Conservation (phyloP, 1,284 basidiomycete species). For the Ceratobasidium sp. region DNA sequence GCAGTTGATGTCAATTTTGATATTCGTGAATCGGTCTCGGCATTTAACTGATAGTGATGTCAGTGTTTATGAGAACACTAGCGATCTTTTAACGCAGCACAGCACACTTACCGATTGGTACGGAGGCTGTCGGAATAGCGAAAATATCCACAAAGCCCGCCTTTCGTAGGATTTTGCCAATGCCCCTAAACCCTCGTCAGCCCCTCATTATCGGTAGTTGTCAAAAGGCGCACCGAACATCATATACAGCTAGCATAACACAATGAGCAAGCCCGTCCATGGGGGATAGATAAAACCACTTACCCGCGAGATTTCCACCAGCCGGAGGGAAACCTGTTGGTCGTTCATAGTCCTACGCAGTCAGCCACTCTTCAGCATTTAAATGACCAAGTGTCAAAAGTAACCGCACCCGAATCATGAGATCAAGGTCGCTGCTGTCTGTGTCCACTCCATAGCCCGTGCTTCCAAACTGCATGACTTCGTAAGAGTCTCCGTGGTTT, state of each 20-base stretch:
- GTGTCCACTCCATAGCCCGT: constrained; percentile 63
- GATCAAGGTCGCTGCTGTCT: constrained; percentile 63
- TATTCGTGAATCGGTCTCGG: constrained; percentile 60
- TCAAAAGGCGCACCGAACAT: constrained; percentile 55
- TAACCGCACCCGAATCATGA: constrained; percentile 64
- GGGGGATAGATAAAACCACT: constrained; percentile 43
- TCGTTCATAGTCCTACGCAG: constrained; percentile 59
- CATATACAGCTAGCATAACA: constrained; percentile 57
- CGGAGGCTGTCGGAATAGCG: constrained; percentile 59
- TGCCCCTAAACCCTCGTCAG: constrained; percentile 35
- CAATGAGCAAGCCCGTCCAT: constrained; percentile 16
- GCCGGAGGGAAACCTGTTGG: constrained; percentile 58
- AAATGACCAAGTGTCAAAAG: neutral
- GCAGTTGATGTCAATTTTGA: constrained; percentile 69
- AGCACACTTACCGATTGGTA: constrained; percentile 66
- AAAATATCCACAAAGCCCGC: constrained; percentile 59
- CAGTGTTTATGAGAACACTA: constrained; percentile 14
- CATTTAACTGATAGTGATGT: constrained; percentile 64
- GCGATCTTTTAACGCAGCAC: constrained; percentile 10
- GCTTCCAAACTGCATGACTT: constrained; percentile 64
- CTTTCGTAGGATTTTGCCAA: constrained; percentile 52
- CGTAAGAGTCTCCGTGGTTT: constrained; percentile 59
- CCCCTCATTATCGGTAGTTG: neutral
- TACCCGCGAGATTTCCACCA: constrained; percentile 55
- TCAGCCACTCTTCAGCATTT: constrained; percentile 10